Base-by-base conservation (phyloP, 805 yeast species). In the Maudiozyma saulgeensis region DNA sequence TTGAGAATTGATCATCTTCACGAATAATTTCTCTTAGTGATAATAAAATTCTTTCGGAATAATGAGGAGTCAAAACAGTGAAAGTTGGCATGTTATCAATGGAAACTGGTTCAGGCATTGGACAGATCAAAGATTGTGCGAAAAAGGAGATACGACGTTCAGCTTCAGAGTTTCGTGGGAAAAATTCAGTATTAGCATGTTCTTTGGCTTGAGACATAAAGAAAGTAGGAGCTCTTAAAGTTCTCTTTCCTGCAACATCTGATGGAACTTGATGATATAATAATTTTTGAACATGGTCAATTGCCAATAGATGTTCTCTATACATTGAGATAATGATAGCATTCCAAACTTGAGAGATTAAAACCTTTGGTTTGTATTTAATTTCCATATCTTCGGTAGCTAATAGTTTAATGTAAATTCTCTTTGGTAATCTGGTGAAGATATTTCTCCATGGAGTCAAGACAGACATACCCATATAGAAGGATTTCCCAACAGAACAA, bases 81-180 rank as follows among this genome's bases (percentile, higher is more conserved):
- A 93, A 93, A 8, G 98, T 90, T 56, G 99, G 99, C 99, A 93
- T 93, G 76, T 91, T 90, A 71, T 93, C 99, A 59, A 93, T 96
- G 38, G 99, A 98, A 63, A 91, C 77, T 50, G 99, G 97, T 73
- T 91, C 98, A 55, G 96, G 96, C 62, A 93, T 90, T 59, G 99
- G 99, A 49, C 97, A 91, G 46, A 99, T 95, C 70, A 93, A 77
- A 9, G 97, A 90, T 72, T 93, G 99, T 50, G 99, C 99, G 74
- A 93, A 93, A 84, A 93, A 93, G 50, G 97, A 87, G 61, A 93
- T 90, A 78, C 99, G 91, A 77, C 99, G 90, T 75, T 93, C 99
- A 55, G 99, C 98, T 72, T 93, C 99, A 42, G 96, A 88, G 71
- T 91, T 81, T 60, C 81, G 77, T 58, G 98, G 98, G 86, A 93